These are phyloP conservation scores for Fraxinus latifolia DNA, from an alignment of 305 asterid species.

Conservation along the genomic window DNA sequence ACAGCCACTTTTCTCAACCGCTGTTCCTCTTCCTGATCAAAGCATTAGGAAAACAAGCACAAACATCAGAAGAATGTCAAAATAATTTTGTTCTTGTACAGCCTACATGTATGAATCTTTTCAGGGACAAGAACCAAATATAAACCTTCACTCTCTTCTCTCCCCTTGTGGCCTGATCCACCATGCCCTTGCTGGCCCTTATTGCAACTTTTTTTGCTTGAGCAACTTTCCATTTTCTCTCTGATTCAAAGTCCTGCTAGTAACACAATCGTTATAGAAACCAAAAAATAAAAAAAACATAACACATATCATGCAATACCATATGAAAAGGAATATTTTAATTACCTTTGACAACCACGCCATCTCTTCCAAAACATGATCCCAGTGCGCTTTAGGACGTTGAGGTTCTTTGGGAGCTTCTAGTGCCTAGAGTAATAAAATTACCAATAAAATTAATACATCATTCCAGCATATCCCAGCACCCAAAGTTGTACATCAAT, in stretches of 20 bases:
- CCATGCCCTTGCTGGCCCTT: conserved; percentile 91
- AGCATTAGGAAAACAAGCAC: conserved; percentile 24
- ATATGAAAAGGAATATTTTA: conserved; percentile 6
- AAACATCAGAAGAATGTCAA: conserved; percentile 26
- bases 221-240: conserved; percentile 96
- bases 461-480: conserved; percentile 3
- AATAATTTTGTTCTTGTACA: conserved; percentile 1
- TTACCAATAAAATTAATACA: conserved; percentile 16
- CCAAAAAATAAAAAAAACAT: neutral
- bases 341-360: conserved; percentile 94
- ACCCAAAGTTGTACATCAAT: neutral
- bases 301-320: neutral
- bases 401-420: conserved; percentile 93
- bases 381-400: conserved; percentile 97
- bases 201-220: conserved; percentile 96
- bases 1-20: conserved; percentile 83
- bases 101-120: conserved; percentile 19
- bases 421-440: conserved; percentile 56
- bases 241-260: conserved; percentile 91
- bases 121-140: conserved; percentile 20
- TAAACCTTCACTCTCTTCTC: conserved; percentile 90
- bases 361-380: conserved; percentile 99
- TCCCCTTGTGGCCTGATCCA: conserved; percentile 95
- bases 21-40: conserved; percentile 85
- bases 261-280: conserved; percentile 15